phyloP scores from a whole-genome alignment of 768 basidiomycete species.

The Suillus ampliporus region DNA sequence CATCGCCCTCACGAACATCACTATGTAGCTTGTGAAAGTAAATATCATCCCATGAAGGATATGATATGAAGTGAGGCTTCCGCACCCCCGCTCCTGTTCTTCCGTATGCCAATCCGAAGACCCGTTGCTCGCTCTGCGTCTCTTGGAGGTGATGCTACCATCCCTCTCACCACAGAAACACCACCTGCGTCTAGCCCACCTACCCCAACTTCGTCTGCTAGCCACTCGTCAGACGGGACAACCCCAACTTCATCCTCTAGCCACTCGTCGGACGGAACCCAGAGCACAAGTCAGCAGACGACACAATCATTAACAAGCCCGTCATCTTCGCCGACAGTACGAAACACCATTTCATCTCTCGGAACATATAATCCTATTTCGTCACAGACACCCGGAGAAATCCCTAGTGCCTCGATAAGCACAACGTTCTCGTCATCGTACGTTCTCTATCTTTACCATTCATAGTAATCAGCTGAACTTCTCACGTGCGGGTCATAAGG shows the following conservation, averaged over 20 bases:
- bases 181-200: background rate
- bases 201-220: background rate
- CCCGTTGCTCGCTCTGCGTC: background rate
- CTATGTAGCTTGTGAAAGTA: background rate
- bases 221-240: background rate
- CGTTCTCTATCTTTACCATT: conserved; percentile 6
- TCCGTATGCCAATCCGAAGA: background rate
- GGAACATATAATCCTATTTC: background rate
- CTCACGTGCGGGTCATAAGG: conserved; percentile 9
- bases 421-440: background rate
- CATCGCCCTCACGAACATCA: background rate
- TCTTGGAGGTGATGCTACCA: background rate
- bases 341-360: background rate
- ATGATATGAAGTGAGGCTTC: background rate
- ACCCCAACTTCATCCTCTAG: background rate
- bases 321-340: background rate
- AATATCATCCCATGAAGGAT: background rate
- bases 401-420: background rate
- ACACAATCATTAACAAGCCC: background rate
- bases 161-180: background rate
- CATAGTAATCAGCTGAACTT: background rate
- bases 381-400: background rate
- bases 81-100: background rate
- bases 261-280: background rate
- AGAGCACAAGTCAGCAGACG: background rate